Evolutionary conservation across 331 rosid species (phyloP).

Genomic region (Telfairia occidentalis): DNA sequence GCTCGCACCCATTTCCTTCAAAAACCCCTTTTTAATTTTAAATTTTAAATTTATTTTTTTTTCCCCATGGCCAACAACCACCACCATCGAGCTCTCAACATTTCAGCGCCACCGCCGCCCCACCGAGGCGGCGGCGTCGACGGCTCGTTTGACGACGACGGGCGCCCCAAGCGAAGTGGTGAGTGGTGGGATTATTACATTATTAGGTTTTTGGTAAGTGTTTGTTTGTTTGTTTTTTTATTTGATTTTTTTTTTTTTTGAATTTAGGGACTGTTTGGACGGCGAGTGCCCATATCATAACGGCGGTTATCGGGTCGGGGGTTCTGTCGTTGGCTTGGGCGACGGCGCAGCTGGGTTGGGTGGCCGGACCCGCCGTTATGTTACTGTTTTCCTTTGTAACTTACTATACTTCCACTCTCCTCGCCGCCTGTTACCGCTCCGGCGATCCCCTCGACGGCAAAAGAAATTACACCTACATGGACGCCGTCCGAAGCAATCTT

Average conservation of each 20-base stretch:
- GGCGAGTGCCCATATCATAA: slow-evolving; percentile 78
- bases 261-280: slow-evolving; percentile 64
- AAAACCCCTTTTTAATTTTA: background rate
- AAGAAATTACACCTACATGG: slow-evolving; percentile 75
- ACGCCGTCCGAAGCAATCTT: slow-evolving; percentile 55
- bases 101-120: slow-evolving; percentile 24
- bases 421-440: slow-evolving; percentile 57
- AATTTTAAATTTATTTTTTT: no score
- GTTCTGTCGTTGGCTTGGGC: slow-evolving; percentile 85
- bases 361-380: slow-evolving; percentile 72
- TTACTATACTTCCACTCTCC: slow-evolving; percentile 65
- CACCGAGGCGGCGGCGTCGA: slow-evolving; percentile 35
- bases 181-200: background rate
- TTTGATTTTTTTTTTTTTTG: background rate
- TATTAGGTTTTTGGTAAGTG: no score
- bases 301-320: slow-evolving; percentile 87
- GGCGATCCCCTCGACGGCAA: slow-evolving; percentile 57
- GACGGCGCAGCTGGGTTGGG: slow-evolving; percentile 84
- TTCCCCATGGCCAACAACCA: slow-evolving; percentile 26
- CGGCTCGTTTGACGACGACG: slow-evolving; percentile 58
- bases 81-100: slow-evolving; percentile 28
- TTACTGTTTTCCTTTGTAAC: slow-evolving; percentile 65
- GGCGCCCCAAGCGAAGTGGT: slow-evolving; percentile 80
- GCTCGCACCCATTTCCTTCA: background rate
- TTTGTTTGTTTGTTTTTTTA: background rate